Evolutionary conservation across 2,329 filamentous ascomycete species (phyloP), one percentile per base, ranked within the genome.

Genomic region (Decorospora gaudefroyi): DNA sequence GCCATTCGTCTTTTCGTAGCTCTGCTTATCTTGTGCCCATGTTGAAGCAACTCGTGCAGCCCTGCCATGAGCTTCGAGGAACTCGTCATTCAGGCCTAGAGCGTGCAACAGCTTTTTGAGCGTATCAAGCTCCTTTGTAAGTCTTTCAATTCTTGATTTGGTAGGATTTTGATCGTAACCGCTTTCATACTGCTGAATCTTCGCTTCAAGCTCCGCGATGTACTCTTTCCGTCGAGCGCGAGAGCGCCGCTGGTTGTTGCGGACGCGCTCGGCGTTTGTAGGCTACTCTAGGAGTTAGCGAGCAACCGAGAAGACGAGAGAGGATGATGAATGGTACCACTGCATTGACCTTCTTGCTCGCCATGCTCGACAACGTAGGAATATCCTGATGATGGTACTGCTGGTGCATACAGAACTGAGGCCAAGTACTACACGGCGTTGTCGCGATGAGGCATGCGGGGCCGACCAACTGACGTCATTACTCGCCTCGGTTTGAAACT

Each of bases 201-300:
- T 54, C 4, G 35, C 38, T 40, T 54, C 51, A 8, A 54, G 43
- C 11, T 33, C 25, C n/a, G 38, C 26, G 30, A 54, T 46, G 37
- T 54, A 49, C 5, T 48, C 40, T 35, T 51, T 48, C 16, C 21
- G 38, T 45, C 46, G 19, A 19, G 38, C 47, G 16, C 51, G 51
- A 30, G 18, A 54, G 22, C 51, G 51, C 21, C 51, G 42, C 34
- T 54, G 51, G 35, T 54, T 54, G 31, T 54, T 54, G 12, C 51
- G 51, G 9, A 54, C 26, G 18, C 51, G 51, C 21, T 48, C 47
- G n/a, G 46, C 36, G 19, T 53, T 29, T 28, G 23, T 30, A 12
- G 46, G 30, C 46, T 42, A 30, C 22, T 18, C 13, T 35, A 15
- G 27, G 15, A 15, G 13, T 35, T 16, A 35, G 32, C 19, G 17